These are phyloP conservation scores for Calonectria pauciramosa DNA, from an alignment of 2,329 filamentous ascomycete species.

Conservation along the genomic window DNA sequence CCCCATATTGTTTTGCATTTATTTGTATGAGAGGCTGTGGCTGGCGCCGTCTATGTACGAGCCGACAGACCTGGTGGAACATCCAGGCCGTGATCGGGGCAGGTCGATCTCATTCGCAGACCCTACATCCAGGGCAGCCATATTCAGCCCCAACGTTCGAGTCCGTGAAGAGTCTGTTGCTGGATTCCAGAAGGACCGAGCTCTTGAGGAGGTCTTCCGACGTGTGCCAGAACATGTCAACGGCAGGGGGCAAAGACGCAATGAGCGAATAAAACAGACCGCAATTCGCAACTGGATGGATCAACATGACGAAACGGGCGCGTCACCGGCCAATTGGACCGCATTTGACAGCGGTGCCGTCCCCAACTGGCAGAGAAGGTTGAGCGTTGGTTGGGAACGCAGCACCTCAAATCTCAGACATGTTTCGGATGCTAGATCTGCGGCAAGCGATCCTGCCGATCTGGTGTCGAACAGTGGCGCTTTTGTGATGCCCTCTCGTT, in stretches of 20 bases:
- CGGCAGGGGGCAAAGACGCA: conserved; percentile 70
- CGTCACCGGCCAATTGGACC: conserved; percentile 63
- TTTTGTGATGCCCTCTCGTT: conserved; percentile 40
- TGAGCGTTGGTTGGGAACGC: conserved; percentile 66
- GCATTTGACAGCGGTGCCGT: conserved; percentile 60
- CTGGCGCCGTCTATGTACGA: conserved; percentile 83
- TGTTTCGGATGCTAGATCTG: conserved; percentile 70
- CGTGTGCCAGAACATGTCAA: conserved; percentile 75
- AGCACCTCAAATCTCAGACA: conserved; percentile 60
- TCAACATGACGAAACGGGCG: conserved; percentile 67
- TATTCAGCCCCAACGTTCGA: conserved; percentile 81
- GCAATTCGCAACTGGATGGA: conserved; percentile 95
- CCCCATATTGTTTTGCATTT: conserved; percentile 88
- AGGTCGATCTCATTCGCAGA: conserved; percentile 71
- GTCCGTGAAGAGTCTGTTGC: conserved; percentile 88
- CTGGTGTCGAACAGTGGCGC: conserved; percentile 67
- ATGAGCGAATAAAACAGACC: conserved; percentile 79
- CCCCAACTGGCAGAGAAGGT: conserved; percentile 65
- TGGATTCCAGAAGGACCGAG: conserved; percentile 90
- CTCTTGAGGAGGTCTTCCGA: conserved; percentile 92
- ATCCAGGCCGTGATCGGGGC: conserved; percentile 65
- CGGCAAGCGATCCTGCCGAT: conserved; percentile 75
- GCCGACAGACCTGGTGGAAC: conserved; percentile 87
- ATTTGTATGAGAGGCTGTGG: conserved; percentile 85
- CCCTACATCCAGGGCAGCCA: conserved; percentile 66